These are phyloP conservation scores for Tetraselmis chui DNA, from an alignment of 139 green algal species.

Conservation along the genomic window DNA sequence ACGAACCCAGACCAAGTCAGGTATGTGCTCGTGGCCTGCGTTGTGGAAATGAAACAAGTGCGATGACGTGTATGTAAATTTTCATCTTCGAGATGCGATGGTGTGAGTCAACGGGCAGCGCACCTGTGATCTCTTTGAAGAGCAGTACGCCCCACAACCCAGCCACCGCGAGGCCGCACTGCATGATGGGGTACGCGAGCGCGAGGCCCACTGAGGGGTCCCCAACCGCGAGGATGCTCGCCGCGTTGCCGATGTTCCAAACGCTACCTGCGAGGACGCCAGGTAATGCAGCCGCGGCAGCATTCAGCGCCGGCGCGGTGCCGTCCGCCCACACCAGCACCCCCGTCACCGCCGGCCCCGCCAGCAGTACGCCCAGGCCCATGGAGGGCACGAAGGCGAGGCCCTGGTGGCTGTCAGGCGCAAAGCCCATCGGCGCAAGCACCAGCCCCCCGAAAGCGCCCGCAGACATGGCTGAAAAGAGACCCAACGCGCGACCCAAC, in stretches of 20 bases:
- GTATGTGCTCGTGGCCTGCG: too few relatives aligned
- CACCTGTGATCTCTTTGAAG: constrained; percentile 27
- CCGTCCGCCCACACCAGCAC: background rate
- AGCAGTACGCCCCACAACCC: constrained; percentile 39
- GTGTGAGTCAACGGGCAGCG: background rate
- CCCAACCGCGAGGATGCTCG: constrained; percentile 28
- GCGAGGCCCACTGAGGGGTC: constrained; percentile 18
- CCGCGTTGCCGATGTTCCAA: constrained; percentile 33
- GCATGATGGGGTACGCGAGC: constrained; percentile 37
- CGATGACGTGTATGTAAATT: too few relatives aligned
- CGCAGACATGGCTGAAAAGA: constrained; percentile 10
- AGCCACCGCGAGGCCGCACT: constrained; percentile 38
- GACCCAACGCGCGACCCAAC: background rate
- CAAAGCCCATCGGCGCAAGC: constrained; percentile 36
- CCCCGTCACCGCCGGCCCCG: constrained; percentile 17
- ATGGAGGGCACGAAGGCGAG: constrained; percentile 33
- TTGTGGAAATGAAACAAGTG: too few relatives aligned
- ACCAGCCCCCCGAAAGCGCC: constrained; percentile 28
- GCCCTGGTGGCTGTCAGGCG: constrained; percentile 11
- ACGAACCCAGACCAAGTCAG: too few relatives aligned
- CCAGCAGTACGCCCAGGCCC: constrained; percentile 23
- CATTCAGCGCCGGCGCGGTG: background rate
- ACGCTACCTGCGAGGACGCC: constrained; percentile 24
- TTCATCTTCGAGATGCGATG: too few relatives aligned
- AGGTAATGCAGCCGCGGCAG: background rate